phyloP scores from a whole-genome alignment of 768 basidiomycete genomes.

The Omphalotus guepiniiformis region DNA sequence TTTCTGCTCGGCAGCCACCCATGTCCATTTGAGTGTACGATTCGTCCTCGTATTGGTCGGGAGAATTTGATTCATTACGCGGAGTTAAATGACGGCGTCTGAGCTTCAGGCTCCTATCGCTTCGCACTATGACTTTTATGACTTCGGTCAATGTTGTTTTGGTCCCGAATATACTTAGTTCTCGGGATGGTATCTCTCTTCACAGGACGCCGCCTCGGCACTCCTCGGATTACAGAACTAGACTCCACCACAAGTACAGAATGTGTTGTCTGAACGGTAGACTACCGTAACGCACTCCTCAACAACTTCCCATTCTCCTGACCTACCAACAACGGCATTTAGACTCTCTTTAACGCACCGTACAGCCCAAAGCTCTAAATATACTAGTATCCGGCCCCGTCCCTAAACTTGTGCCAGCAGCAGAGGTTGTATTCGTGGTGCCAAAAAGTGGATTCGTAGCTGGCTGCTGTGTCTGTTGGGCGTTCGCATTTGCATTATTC shows the following conservation, averaged over 20 bases:
- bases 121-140: too few relatives aligned
- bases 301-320: slow-evolving; percentile 74
- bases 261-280: too few relatives aligned
- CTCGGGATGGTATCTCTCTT: too few relatives aligned
- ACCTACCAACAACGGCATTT: slow-evolving; percentile 31
- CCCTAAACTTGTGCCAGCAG: too few relatives aligned
- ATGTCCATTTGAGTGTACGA: background rate
- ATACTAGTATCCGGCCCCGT: slow-evolving; percentile 6
- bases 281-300: background rate
- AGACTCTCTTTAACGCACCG: slow-evolving; percentile 57
- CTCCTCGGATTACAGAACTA: too few relatives aligned
- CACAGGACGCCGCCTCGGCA: too few relatives aligned
- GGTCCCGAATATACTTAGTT: too few relatives aligned
- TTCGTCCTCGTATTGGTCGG: background rate
- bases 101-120: too few relatives aligned
- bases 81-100: too few relatives aligned
- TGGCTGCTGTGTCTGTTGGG: slow-evolving; percentile 1
- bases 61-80: too few relatives aligned
- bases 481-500: background rate
- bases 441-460: slow-evolving; percentile 1
- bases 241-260: too few relatives aligned
- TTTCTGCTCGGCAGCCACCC: background rate
- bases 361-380: slow-evolving; percentile 68
- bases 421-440: slow-evolving; percentile 1
- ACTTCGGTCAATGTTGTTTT: too few relatives aligned